Evolutionary conservation across 306 rosid species (phyloP).

Genomic region (Rosa lucieae): DNA sequence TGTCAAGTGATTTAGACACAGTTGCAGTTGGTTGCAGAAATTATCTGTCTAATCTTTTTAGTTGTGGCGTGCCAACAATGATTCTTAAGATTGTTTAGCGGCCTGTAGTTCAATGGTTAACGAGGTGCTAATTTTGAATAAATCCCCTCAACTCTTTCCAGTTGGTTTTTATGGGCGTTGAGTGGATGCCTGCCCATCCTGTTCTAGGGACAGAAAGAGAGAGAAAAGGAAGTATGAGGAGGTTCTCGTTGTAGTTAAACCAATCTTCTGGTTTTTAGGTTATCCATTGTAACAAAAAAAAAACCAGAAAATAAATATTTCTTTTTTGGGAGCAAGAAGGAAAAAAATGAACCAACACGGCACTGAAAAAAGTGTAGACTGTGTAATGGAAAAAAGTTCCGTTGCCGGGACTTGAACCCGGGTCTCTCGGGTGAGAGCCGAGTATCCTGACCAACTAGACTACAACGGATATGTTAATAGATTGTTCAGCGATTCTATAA

Average conservation of each 20-base stretch:
- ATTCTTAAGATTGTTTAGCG: not conserved
- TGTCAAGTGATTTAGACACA: not conserved
- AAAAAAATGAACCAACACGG: too few relatives aligned
- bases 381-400: not conserved
- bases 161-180: too few relatives aligned
- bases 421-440: slow-evolving; percentile 24
- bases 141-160: not conserved
- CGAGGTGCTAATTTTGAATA: not conserved
- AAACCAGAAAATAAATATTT: too few relatives aligned
- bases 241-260: too few relatives aligned
- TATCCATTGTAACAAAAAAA: too few relatives aligned
- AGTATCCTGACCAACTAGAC: slow-evolving; percentile 33
- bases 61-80: not conserved
- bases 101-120: not conserved
- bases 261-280: too few relatives aligned
- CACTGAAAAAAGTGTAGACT: too few relatives aligned
- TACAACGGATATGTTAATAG: slow-evolving; percentile 9
- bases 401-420: slow-evolving; percentile 28
- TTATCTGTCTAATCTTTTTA: not conserved
- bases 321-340: too few relatives aligned
- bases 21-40: not conserved
- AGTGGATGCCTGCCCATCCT: too few relatives aligned
- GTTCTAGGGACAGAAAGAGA: too few relatives aligned
- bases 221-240: too few relatives aligned
- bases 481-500: too few relatives aligned